Conservation (phyloP, 225 moss, liverwort and hornwort genomes). For the Polytrichum commune region DNA sequence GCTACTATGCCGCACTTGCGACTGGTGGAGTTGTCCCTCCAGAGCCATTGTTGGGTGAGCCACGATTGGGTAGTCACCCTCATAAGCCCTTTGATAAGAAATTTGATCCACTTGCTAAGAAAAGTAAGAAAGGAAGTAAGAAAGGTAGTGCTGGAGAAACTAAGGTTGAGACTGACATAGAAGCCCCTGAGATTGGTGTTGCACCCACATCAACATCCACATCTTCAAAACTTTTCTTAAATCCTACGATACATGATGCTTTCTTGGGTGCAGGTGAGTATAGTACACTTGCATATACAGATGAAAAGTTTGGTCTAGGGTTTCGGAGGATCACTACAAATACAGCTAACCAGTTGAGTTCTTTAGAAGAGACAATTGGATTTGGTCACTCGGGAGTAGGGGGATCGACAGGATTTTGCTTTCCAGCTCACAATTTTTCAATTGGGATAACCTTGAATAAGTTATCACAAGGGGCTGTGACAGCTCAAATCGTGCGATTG, state of each 20-base stretch:
- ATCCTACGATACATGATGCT: slow-evolving; percentile 58
- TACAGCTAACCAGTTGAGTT: slow-evolving; percentile 5
- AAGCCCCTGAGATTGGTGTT: slow-evolving; percentile 32
- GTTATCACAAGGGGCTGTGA: slow-evolving; percentile 67
- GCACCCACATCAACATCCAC: slow-evolving; percentile 3
- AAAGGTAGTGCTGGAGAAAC: slow-evolving; percentile 8
- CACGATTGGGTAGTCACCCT: slow-evolving; percentile 67
- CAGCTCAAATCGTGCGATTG: slow-evolving; percentile 72
- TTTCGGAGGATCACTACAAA: slow-evolving; percentile 63
- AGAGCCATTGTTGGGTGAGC: slow-evolving; percentile 50
- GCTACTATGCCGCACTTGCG: slow-evolving; percentile 75
- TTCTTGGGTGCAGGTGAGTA: slow-evolving; percentile 59
- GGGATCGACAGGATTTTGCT: slow-evolving; percentile 85
- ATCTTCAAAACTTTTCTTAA: slow-evolving; percentile 45
- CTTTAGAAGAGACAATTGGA: slow-evolving; percentile 28
- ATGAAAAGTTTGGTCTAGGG: slow-evolving; percentile 72
- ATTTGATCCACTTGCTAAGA: slow-evolving; percentile 27
- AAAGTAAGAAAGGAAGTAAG: slow-evolving; percentile 29
- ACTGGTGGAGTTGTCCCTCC: slow-evolving; percentile 60
- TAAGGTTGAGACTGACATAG: slow-evolving; percentile 37
- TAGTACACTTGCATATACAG: slow-evolving; percentile 44
- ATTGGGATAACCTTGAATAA: slow-evolving; percentile 85
- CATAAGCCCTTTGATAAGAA: slow-evolving; percentile 55
- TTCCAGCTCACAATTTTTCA: slow-evolving; percentile 64
- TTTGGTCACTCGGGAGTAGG: slow-evolving; percentile 94